These are phyloP conservation scores for Hypoxylon crocopeplum DNA, from an alignment of 495 filamentous ascomycete species.

Conservation along the genomic window DNA sequence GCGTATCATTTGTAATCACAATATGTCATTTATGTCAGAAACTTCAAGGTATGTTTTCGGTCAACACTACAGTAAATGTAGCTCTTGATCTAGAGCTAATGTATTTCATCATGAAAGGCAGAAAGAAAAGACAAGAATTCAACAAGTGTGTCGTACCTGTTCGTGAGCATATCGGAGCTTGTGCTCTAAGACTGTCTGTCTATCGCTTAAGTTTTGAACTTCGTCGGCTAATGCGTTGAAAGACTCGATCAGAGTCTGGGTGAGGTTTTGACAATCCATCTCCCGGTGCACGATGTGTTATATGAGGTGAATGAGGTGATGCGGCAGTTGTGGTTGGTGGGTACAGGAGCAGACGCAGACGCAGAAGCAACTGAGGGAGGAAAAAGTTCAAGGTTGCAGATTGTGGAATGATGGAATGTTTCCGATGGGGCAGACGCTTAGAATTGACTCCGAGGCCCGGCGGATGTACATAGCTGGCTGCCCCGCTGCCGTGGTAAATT, in stretches of 20 bases:
- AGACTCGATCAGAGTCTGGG: conserved; percentile 61
- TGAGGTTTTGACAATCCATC: conserved; percentile 52
- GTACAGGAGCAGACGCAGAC: not conserved
- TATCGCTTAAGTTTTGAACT: conserved; percentile 61
- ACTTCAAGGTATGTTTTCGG: conserved; percentile 53
- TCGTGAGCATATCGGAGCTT: conserved; percentile 64
- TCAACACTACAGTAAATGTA: conserved; percentile 57
- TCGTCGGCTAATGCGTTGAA: conserved; percentile 70
- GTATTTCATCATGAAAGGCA: conserved; percentile 61
- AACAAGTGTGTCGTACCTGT: conserved; percentile 53
- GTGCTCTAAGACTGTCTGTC: conserved; percentile 62
- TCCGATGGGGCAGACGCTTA: too few species aligned
- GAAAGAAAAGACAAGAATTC: conserved; percentile 22
- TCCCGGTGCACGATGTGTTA: conserved; percentile 20
- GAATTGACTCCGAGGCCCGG: too few species aligned
- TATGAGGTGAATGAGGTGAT: too few species aligned
- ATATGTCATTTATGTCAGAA: conserved; percentile 38
- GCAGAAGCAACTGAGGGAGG: conserved; percentile 3
- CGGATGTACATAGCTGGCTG: too few species aligned
- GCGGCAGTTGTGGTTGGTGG: not conserved
- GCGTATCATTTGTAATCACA: conserved; percentile 27
- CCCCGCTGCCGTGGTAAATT: too few species aligned
- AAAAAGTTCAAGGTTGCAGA: too few species aligned
- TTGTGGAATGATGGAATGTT: conserved; percentile 10
- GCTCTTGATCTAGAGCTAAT: conserved; percentile 80